Percentiles rank a stretch among this genome's conserved stretches.
Evolutionary conservation across 305 asterid species (phyloP).

Genomic region (Lippia alba): DNA sequence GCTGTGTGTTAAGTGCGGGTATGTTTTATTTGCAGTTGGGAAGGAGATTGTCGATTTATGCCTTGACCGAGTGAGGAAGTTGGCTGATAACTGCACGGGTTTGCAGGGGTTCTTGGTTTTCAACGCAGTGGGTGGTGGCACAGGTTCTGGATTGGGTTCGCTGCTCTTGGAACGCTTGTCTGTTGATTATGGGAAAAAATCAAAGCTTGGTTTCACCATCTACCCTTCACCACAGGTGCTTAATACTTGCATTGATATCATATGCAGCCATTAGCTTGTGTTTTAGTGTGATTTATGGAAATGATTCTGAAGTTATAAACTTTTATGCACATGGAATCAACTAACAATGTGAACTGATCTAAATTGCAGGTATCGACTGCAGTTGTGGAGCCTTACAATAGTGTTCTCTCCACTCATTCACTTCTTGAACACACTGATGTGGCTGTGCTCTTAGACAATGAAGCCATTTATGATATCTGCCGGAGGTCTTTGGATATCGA

Average conservation of each 20-base stretch:
- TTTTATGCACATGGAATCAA: neutral
- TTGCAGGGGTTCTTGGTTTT: conserved; percentile 79
- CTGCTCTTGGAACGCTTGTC: conserved; percentile 61
- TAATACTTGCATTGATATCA: conserved; percentile 14
- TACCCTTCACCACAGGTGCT: conserved; percentile 62
- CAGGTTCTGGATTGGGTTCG: conserved; percentile 65
- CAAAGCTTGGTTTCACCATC: conserved; percentile 62
- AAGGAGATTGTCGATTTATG: conserved; percentile 62
- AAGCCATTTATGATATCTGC: conserved; percentile 60
- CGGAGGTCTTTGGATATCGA: conserved; percentile 57
- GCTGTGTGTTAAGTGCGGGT: too few relatives aligned
- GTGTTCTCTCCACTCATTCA: conserved; percentile 59
- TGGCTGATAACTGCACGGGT: conserved; percentile 86
- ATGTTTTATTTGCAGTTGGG: conserved; percentile 47
- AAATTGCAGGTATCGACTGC: conserved; percentile 59
- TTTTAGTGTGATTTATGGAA: neutral
- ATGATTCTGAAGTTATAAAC: neutral
- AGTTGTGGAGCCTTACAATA: conserved; percentile 62
- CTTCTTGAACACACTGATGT: conserved; percentile 64
- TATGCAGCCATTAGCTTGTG: neutral
- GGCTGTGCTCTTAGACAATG: conserved; percentile 54
- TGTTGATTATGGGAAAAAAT: conserved; percentile 58
- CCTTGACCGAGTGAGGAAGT: conserved; percentile 66
- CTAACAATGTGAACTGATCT: conserved; percentile 24
- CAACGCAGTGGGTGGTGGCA: conserved; percentile 66